Evolutionary conservation across 805 yeast genomes (phyloP), one percentile per base, ranked within the genome.

Genomic region (Saccharomycopsis oosterbeekiorum): DNA sequence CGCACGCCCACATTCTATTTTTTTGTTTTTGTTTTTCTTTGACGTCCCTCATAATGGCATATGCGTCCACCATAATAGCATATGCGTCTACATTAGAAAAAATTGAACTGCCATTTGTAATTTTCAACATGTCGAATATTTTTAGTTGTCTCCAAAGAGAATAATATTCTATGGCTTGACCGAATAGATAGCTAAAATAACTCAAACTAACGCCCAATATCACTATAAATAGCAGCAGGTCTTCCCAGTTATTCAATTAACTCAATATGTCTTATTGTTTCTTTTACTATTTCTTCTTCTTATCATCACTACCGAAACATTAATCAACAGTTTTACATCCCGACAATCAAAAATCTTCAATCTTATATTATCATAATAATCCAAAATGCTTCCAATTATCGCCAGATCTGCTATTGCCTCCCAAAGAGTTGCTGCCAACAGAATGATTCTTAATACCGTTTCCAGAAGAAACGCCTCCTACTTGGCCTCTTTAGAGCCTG

Each of bases 401-500:
- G 34, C 53, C 37, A 56, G 58, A 47, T 47, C 53, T 17, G 53
- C 53, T 26, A 14, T 47, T 47, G 53, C 53, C 21, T 47, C 53
- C 53, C 53, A 47, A 47, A 47, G 53, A 56, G 43, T 56, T 47
- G 51, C 40, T n/a, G 51, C 58, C 19, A 56, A 34, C 36, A 56
- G 39, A 56, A 24, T 55, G 47, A 79, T 76, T 64, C 76, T 70
- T 1, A 78, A 71, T 57, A 89, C 76, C 69, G 89, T 97, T 34
- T 73, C 69, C 0, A 88, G 68, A n/a, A 92, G 71, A 57, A 75
- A 67, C 36, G 74, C 66, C 0, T 89, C 83, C 0, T 0, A 88
- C 77, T 70, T 92, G 97, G 0, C 96, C 93, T 0, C 93, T 80
- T 26, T 73, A 71, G 68, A 92, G 65, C 85, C 88, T 56, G 87